phyloP scores from a whole-genome alignment of 225 moss, liverwort and hornwort genomes.

The Anthoceros angustus region DNA sequence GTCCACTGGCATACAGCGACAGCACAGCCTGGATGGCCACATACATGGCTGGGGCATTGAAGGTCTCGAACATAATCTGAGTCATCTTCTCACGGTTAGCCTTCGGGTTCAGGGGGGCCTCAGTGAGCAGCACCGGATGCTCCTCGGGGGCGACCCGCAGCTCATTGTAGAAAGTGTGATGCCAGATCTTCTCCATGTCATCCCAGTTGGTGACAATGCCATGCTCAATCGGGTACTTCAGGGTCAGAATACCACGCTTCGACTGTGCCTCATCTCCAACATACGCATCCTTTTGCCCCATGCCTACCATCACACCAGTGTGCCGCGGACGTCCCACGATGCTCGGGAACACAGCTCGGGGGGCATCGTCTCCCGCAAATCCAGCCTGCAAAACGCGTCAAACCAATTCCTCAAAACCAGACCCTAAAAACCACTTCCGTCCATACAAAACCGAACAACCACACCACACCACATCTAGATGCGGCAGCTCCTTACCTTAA shows the following conservation, averaged over 20 bases:
- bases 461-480: neutral
- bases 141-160: conserved; percentile 48
- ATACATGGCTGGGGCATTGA: conserved; percentile 47
- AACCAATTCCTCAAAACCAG: neutral
- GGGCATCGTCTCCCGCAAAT: conserved; percentile 89
- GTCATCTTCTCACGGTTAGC: conserved; percentile 62
- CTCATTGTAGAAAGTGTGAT: conserved; percentile 52
- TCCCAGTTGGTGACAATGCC: conserved; percentile 57
- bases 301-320: conserved; percentile 54
- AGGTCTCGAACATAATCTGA: conserved; percentile 55
- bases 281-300: conserved; percentile 53
- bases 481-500: neutral
- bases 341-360: conserved; percentile 85
- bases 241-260: conserved; percentile 42
- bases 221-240: conserved; percentile 54
- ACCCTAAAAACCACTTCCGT: neutral
- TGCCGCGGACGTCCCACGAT: conserved; percentile 74
- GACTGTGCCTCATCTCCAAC: conserved; percentile 53
- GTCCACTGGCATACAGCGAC: conserved; percentile 44
- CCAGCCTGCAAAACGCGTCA: conserved; percentile 38
- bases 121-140: conserved; percentile 42
- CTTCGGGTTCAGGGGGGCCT: conserved; percentile 50
- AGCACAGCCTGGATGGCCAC: conserved; percentile 49
- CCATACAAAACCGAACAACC: neutral
- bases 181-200: conserved; percentile 61